phyloP scores from a whole-genome alignment of 2,329 filamentous ascomycete species.

The Pseudogymnoascus sp. region DNA sequence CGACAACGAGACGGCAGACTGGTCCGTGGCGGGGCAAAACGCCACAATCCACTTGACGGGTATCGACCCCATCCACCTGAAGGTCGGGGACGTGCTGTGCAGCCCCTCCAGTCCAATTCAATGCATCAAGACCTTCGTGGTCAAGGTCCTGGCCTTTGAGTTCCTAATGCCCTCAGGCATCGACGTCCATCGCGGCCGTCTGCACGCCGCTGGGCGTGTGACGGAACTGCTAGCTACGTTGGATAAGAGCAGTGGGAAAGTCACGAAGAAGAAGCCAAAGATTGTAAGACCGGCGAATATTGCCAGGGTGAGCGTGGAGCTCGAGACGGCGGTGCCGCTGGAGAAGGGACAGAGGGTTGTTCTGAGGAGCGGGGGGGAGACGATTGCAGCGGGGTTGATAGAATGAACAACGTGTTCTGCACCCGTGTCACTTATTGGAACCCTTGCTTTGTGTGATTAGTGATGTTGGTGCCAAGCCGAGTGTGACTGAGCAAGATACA shows the following conservation, averaged over 20 bases:
- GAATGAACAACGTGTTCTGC: constrained; percentile 43
- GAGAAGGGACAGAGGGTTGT: constrained; percentile 77
- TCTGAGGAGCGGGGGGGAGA: constrained; percentile 70
- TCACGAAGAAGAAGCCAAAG: constrained; percentile 75
- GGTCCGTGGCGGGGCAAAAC: constrained; percentile 90
- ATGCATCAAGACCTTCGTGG: constrained; percentile 66
- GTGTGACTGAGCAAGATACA: background rate
- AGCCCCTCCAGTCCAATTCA: constrained; percentile 58
- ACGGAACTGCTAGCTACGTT: constrained; percentile 63
- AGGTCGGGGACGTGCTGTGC: constrained; percentile 82
- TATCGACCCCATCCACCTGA: constrained; percentile 77
- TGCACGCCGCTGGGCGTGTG: constrained; percentile 73
- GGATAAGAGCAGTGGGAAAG: constrained; percentile 70
- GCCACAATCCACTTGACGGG: constrained; percentile 75
- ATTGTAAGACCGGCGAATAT: constrained; percentile 74
- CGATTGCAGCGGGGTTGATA: constrained; percentile 78
- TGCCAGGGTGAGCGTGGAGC: constrained; percentile 67
- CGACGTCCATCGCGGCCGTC: constrained; percentile 77
- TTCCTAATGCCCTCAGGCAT: constrained; percentile 82
- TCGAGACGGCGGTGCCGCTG: constrained; percentile 68
- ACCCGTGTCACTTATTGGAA: constrained; percentile 12
- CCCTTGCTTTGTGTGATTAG: constrained; percentile 4
- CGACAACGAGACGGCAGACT: constrained; percentile 66
- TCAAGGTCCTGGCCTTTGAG: constrained; percentile 84
- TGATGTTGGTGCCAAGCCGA: background rate